A percentile compares a stretch with the other conserved stretches of the same genome.
Conservation (phyloP, 805 yeast species). For the Zygosaccharomyces rouxii region DNA sequence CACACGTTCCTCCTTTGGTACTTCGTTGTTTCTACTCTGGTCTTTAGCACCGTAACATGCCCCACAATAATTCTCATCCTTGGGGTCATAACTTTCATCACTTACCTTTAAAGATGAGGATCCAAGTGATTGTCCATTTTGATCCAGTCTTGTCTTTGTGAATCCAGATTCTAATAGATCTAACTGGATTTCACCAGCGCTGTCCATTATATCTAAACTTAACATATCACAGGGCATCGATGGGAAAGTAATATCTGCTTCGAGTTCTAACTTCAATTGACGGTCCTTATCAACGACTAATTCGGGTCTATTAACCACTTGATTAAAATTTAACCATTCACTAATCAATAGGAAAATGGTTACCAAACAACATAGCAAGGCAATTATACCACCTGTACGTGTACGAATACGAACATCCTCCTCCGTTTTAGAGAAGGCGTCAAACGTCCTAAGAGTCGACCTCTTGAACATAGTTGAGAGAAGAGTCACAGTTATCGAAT, state of each 20-base stretch:
- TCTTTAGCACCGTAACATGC: constrained; percentile 83
- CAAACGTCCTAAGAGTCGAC: constrained; percentile 50
- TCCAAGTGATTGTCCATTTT: constrained; percentile 46
- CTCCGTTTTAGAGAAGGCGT: constrained; percentile 90
- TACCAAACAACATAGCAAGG: constrained; percentile 60
- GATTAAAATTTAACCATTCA: constrained; percentile 73
- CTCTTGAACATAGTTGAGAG: constrained; percentile 18
- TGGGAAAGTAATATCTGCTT: constrained; percentile 79
- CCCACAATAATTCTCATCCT: constrained; percentile 60
- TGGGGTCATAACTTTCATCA: constrained; percentile 34
- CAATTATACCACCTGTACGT: constrained; percentile 83
- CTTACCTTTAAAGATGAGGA: constrained; percentile 42
- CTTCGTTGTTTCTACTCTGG: constrained; percentile 45
- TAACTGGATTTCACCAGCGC: constrained; percentile 76
- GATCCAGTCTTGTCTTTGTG: constrained; percentile 57
- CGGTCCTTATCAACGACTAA: constrained; percentile 83
- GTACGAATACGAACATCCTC: constrained; percentile 91
- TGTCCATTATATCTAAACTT: constrained; percentile 83
- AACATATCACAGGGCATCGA: constrained; percentile 79
- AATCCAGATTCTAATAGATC: constrained; percentile 71
- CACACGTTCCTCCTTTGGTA: constrained; percentile 39
- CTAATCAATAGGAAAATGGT: constrained; percentile 59
- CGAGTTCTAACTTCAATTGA: constrained; percentile 68
- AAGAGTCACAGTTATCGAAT: too few species aligned
- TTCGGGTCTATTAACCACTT: constrained; percentile 69